Evolutionary conservation across 345 rosid genomes (phyloP).

Genomic region (Murraya paniculata): DNA sequence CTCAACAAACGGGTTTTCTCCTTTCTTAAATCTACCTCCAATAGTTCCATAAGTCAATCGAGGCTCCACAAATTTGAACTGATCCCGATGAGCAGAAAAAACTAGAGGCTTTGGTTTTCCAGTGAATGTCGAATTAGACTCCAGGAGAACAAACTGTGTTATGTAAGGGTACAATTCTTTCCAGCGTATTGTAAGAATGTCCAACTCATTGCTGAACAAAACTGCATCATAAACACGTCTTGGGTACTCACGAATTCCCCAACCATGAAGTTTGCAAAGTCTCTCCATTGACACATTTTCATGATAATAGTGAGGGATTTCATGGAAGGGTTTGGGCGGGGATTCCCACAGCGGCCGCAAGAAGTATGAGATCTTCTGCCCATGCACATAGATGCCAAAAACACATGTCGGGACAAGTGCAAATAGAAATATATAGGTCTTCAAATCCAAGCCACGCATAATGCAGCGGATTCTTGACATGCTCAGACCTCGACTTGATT

Average conservation of each 20-base stretch:
- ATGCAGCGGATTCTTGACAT: constrained; percentile 88
- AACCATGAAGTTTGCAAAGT: constrained; percentile 82
- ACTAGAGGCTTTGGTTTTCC: constrained; percentile 60
- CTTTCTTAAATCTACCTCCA: constrained; percentile 73
- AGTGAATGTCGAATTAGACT: constrained; percentile 79
- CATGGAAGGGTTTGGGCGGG: constrained; percentile 74
- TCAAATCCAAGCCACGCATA: constrained; percentile 86
- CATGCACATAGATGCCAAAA: constrained; percentile 61
- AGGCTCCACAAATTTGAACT: constrained; percentile 69
- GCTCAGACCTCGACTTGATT: constrained; percentile 68
- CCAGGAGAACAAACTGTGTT: constrained; percentile 77
- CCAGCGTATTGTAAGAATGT: constrained; percentile 72
- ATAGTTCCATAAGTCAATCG: constrained; percentile 72
- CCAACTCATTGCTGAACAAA: constrained; percentile 76
- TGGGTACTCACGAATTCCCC: constrained; percentile 82
- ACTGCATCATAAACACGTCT: constrained; percentile 85
- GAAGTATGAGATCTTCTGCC: constrained; percentile 80
- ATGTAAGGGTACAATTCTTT: constrained; percentile 74
- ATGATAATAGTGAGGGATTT: constrained; percentile 76
- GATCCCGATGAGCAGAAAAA: constrained; percentile 52
- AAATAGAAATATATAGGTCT: constrained; percentile 59
- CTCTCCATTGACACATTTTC: constrained; percentile 79
- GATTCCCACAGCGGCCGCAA: constrained; percentile 85
- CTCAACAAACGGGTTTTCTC: constrained; percentile 77
- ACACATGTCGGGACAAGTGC: constrained; percentile 69